These are phyloP conservation scores for Blepharisma undulans DNA, from an alignment of 169 alveolate species.

Conservation along the genomic window DNA sequence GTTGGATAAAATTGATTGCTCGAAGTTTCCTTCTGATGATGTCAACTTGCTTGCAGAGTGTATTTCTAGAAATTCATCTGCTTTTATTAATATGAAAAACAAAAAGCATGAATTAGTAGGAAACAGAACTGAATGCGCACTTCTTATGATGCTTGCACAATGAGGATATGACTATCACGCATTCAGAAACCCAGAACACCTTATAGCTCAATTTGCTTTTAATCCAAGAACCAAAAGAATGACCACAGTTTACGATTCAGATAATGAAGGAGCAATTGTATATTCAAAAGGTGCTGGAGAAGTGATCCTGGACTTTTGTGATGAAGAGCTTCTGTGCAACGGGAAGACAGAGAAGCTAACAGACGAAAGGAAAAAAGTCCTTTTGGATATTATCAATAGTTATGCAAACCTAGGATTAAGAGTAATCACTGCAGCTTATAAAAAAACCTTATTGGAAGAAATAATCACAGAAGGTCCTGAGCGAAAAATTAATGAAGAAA, in stretches of 20 bases:
- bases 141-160: constrained; percentile 54
- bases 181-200: not conserved
- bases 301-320: constrained; percentile 63
- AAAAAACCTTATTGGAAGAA: not conserved
- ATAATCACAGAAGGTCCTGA: not conserved
- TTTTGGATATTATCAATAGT: constrained; percentile 47
- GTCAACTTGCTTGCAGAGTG: not conserved
- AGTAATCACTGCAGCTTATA: constrained; percentile 69
- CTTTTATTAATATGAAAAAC: not conserved
- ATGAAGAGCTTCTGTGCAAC: not conserved
- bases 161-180: constrained; percentile 42
- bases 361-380: constrained; percentile 32
- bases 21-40: not conserved
- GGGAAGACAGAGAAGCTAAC: constrained; percentile 43
- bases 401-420: constrained; percentile 71
- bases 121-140: constrained; percentile 73
- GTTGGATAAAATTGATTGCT: constrained; percentile 11
- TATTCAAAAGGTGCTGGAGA: constrained; percentile 83
- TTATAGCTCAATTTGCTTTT: constrained; percentile 28
- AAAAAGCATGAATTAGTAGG: constrained; percentile 38
- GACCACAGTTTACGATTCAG: constrained; percentile 47
- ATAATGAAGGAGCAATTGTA: constrained; percentile 19
- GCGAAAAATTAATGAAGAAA: not conserved
- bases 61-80: not conserved
- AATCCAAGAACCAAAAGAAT: constrained; percentile 69